Evolutionary conservation across 352 stramenopile genomes (phyloP).

Genomic region (Phytopythium kandeliae): DNA sequence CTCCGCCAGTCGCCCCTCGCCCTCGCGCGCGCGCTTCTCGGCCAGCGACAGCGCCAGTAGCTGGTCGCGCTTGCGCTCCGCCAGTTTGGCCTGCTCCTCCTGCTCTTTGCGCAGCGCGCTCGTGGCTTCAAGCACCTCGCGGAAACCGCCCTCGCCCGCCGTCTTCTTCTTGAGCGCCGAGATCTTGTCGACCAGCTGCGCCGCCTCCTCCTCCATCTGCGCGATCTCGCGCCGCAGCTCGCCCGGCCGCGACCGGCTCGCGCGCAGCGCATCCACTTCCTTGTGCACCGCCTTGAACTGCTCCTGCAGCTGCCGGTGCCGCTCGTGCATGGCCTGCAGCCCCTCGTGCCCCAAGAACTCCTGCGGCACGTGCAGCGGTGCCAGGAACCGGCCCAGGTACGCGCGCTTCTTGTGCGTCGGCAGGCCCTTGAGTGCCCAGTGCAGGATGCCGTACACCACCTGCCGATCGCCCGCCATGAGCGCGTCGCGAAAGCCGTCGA

Average conservation of each 20-base stretch:
- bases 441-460: slow-evolving; percentile 89
- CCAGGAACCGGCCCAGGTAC: slow-evolving; percentile 91
- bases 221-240: slow-evolving; percentile 89
- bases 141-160: slow-evolving; percentile 66
- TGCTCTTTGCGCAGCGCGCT: slow-evolving; percentile 90
- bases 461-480: slow-evolving; percentile 78
- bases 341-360: slow-evolving; percentile 90
- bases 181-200: slow-evolving; percentile 91
- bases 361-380: slow-evolving; percentile 89
- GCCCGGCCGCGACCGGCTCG: slow-evolving; percentile 65
- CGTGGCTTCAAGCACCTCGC: slow-evolving; percentile 88
- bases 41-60: slow-evolving; percentile 78
- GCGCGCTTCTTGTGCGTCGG: slow-evolving; percentile 88
- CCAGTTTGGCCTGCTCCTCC: slow-evolving; percentile 91
- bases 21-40: slow-evolving; percentile 75
- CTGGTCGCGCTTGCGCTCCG: slow-evolving; percentile 87
- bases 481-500: slow-evolving; percentile 71
- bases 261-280: slow-evolving; percentile 79
- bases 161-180: slow-evolving; percentile 86
- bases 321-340: slow-evolving; percentile 78
- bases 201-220: slow-evolving; percentile 89
- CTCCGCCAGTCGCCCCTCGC: slow-evolving; percentile 63
- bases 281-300: slow-evolving; percentile 92
- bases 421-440: slow-evolving; percentile 90
- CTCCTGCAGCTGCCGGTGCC: slow-evolving; percentile 91